Conservation (phyloP, 345 rosid species). For the Linum trigynum region DNA sequence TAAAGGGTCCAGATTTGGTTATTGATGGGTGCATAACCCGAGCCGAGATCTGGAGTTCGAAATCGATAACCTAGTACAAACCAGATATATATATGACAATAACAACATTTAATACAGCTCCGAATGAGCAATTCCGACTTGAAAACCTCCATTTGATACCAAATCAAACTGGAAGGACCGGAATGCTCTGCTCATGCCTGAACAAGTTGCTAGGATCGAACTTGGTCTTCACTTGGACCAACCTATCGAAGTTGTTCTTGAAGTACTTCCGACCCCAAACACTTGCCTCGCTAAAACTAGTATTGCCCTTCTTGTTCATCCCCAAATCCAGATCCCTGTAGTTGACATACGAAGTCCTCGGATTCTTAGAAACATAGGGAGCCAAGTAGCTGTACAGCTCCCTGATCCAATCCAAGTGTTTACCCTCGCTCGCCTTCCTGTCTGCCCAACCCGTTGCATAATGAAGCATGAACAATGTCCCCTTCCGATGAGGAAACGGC, state of each 20-base stretch:
- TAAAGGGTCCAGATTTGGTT: no score
- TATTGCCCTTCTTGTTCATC: background rate
- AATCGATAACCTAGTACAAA: no score
- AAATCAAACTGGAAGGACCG: background rate
- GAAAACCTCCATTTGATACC: no score
- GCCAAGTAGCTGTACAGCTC: background rate
- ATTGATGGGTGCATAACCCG: no score
- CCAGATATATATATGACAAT: no score
- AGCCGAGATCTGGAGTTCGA: no score
- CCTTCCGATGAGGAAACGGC: background rate
- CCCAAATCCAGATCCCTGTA: background rate
- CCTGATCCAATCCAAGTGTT: background rate
- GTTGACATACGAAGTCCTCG: background rate
- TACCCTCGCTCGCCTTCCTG: background rate
- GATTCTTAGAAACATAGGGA: background rate
- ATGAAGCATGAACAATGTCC: background rate
- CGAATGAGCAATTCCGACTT: no score
- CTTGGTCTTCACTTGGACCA: background rate
- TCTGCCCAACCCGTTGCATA: no score
- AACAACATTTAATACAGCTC: no score
- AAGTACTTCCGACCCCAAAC: background rate
- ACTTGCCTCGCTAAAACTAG: background rate
- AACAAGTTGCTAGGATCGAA: background rate
- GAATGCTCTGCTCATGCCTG: background rate
- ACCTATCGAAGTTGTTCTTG: slow-evolving; percentile 1